Conservation (phyloP, 257 asterid genomes). For the Leonotis leonurus region DNA sequence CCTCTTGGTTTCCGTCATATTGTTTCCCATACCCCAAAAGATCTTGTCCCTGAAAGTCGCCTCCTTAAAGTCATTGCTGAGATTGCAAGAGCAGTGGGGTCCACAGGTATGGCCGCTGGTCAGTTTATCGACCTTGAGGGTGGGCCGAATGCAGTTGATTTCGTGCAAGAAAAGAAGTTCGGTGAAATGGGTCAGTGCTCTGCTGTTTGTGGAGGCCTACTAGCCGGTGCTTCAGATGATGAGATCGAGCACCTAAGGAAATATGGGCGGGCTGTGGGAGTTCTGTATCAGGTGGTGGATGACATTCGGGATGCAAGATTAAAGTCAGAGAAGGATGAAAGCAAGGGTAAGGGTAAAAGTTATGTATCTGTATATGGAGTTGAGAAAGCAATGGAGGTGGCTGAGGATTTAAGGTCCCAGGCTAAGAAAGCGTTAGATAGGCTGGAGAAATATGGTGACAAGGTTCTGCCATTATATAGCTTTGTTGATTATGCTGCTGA, state of each 20-base stretch:
- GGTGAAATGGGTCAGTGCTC: slow-evolving; percentile 98
- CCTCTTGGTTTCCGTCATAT: slow-evolving; percentile 94
- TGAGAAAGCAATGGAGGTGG: slow-evolving; percentile 77
- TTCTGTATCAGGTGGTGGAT: slow-evolving; percentile 54
- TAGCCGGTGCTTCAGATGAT: slow-evolving; percentile 88
- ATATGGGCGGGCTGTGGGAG: slow-evolving; percentile 53
- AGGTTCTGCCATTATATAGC: slow-evolving; percentile 63
- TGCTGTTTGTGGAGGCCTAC: slow-evolving; percentile 83
- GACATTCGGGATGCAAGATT: slow-evolving; percentile 52
- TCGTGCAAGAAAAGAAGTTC: slow-evolving; percentile 75
- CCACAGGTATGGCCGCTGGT: slow-evolving; percentile 98
- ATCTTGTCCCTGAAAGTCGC: slow-evolving; percentile 63
- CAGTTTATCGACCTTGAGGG: slow-evolving; percentile 85
- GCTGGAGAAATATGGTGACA: slow-evolving; percentile 71
- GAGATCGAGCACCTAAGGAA: slow-evolving; percentile 56
- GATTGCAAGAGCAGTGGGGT: slow-evolving; percentile 94
- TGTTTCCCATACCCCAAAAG: slow-evolving; percentile 71
- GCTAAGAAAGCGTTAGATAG: slow-evolving; percentile 69
- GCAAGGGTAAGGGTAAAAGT: slow-evolving; percentile 47
- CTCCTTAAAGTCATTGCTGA: slow-evolving; percentile 71
- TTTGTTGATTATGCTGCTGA: slow-evolving; percentile 90
- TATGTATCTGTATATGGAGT: slow-evolving; percentile 79
- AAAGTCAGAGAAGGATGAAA: slow-evolving; percentile 13
- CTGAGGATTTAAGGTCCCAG: slow-evolving; percentile 66
- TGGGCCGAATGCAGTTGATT: slow-evolving; percentile 62